Evolutionary conservation across 164 flowering plant genomes (phyloP), one percentile per base, ranked within the genome.

Genomic region (Aristolochia fimbriata): DNA sequence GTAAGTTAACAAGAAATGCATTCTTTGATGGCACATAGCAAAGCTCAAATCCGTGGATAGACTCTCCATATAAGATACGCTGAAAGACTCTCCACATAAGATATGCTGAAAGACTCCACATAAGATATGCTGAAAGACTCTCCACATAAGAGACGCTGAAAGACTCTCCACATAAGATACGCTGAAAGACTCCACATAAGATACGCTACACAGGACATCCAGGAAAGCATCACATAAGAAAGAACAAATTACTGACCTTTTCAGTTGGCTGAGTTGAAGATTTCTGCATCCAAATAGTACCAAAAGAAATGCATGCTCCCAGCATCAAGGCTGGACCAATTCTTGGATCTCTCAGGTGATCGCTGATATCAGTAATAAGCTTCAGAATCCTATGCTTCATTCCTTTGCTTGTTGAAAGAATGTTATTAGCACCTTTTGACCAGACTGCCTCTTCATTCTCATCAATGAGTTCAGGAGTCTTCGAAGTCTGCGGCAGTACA

Each of bases 321-420:
- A 94, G 64, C 62, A 91, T 83, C 73, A 91, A 70, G 58, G 78
- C 25, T 7, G 96, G 90, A 25, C 97, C 96, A 50, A 85, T 69
- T 69, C 99, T 80, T 62, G 97, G 95, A 74, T 93, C 99, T 58
- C 70, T 75, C 17, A 80, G 57, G 22, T 51, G 57, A 77, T 82
- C 84, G 62, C 47, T 51, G 53, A 73, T 45, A 61, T 62, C 49
- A 45, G 55, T 56, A 41, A 66, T n/a, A 47, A 80, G 47, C 59
- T 70, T 62, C 23, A 12, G 49, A 49, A 82, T 57, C 54, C 51
- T 74, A 25, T 78, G 80, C 63, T 76, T 85, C 62, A 85, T 16
- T 68, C 77, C 83, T 24, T 61, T 70, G 60, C 82, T 66, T 50
- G 74, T 65, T 12, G 85, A 77, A 20, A 76, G 15, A 66, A 83